phyloP scores from a whole-genome alignment of 163 green algal genomes.

The Chlamydomonas reinhardtii region DNA sequence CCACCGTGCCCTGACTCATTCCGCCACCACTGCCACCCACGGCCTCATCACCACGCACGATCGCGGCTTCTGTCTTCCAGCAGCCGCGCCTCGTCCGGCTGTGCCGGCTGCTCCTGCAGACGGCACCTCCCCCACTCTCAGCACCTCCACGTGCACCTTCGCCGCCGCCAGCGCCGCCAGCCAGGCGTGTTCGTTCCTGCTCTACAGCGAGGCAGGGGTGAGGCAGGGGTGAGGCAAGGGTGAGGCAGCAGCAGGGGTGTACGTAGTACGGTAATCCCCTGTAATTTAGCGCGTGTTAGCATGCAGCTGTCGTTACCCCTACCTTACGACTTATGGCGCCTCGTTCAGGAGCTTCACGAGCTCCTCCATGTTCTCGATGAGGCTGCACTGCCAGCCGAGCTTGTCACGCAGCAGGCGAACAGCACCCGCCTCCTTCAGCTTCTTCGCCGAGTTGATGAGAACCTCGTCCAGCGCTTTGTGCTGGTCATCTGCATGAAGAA shows the following conservation, averaged over 20 bases:
- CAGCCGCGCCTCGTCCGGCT: too few relatives aligned
- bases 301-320: too few relatives aligned
- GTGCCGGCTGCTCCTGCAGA: not conserved
- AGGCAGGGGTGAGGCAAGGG: too few relatives aligned
- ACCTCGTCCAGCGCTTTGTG: not conserved
- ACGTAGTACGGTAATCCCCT: too few relatives aligned
- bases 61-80: too few relatives aligned
- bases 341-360: slow-evolving; percentile 1
- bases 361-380: slow-evolving; percentile 22
- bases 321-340: slow-evolving; percentile 4
- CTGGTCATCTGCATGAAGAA: not conserved
- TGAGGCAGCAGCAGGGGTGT: too few relatives aligned
- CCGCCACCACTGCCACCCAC: too few relatives aligned
- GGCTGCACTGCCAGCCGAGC: slow-evolving; percentile 24
- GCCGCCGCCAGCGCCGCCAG: slow-evolving; percentile 73
- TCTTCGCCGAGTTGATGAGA: slow-evolving; percentile 4
- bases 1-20: too few relatives aligned
- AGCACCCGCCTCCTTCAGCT: not conserved
- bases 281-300: too few relatives aligned
- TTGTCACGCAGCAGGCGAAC: not conserved
- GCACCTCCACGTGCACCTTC: slow-evolving; percentile 74
- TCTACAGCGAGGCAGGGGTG: too few relatives aligned
- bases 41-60: too few relatives aligned
- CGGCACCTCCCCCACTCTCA: slow-evolving; percentile 72
- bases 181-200: too few relatives aligned